phyloP scores from a whole-genome alignment of 257 asterid species.

The Handroanthus guayacan region DNA sequence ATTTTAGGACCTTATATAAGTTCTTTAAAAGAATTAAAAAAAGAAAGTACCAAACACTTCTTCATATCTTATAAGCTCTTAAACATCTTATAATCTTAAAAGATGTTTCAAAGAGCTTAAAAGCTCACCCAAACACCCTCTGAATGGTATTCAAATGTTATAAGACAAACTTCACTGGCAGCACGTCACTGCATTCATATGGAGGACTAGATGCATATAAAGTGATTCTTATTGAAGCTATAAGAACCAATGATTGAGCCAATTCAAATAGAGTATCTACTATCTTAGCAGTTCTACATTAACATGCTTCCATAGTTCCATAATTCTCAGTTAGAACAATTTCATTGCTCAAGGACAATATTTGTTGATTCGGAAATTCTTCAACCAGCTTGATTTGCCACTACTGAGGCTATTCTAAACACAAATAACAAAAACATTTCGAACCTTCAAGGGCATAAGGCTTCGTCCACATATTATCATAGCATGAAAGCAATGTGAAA shows the following conservation, averaged over 20 bases:
- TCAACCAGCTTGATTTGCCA: not conserved
- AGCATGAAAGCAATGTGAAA: not conserved
- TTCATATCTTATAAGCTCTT: no score
- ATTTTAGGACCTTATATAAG: no score
- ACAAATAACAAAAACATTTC: not conserved
- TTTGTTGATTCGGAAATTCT: not conserved
- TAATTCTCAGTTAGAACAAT: not conserved
- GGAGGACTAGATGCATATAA: not conserved
- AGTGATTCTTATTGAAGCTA: not conserved
- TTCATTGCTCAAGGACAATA: not conserved
- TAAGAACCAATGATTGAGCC: not conserved
- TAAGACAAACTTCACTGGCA: conserved; percentile 1
- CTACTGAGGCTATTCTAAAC: not conserved
- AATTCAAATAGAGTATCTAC: not conserved
- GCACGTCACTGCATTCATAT: not conserved
- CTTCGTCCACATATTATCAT: not conserved
- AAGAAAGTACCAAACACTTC: no score
- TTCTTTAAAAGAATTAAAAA: no score
- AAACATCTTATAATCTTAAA: no score
- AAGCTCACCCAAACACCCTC: no score
- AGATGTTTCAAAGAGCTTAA: no score
- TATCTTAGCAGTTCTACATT: not conserved
- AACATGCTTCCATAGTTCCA: not conserved
- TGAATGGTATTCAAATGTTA: not conserved
- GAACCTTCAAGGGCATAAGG: not conserved